A percentile compares a stretch with the other conserved stretches of the same genome.
phyloP scores from a whole-genome alignment of 2,329 filamentous ascomycete genomes.

The Lasiodiplodia theobromae region DNA sequence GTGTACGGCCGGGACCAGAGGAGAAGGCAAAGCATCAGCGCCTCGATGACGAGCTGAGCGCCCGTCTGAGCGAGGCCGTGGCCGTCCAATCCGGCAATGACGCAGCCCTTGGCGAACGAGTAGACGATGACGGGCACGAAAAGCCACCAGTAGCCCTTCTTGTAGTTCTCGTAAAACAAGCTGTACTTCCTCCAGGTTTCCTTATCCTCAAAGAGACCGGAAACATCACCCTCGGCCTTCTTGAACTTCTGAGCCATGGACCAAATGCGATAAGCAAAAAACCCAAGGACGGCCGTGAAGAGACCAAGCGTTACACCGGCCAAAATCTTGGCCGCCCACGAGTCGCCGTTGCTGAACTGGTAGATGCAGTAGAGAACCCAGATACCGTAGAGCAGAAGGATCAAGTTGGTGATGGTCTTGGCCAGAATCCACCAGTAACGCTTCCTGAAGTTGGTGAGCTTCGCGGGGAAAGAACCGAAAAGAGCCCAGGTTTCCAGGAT shows the following conservation, averaged over 20 bases:
- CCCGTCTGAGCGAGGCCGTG: slow-evolving; percentile 83
- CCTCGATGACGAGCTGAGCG: slow-evolving; percentile 82
- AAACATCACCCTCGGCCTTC: slow-evolving; percentile 74
- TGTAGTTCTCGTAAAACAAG: slow-evolving; percentile 96
- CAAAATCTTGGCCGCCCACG: slow-evolving; percentile 86
- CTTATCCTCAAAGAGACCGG: slow-evolving; percentile 84
- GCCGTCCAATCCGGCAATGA: slow-evolving; percentile 84
- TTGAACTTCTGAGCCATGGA: slow-evolving; percentile 76
- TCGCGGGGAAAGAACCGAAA: slow-evolving; percentile 84
- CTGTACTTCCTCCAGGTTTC: slow-evolving; percentile 94
- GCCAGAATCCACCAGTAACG: slow-evolving; percentile 95
- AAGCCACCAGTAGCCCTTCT: slow-evolving; percentile 95
- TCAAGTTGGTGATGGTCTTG: slow-evolving; percentile 86
- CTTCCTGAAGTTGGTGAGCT: slow-evolving; percentile 83
- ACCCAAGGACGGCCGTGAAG: slow-evolving; percentile 82
- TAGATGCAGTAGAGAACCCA: slow-evolving; percentile 97
- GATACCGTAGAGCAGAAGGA: slow-evolving; percentile 89
- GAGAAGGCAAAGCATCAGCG: slow-evolving; percentile 77
- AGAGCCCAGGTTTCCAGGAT: slow-evolving; percentile 90
- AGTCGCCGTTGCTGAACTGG: slow-evolving; percentile 92
- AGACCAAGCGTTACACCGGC: slow-evolving; percentile 80
- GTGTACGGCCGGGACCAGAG: slow-evolving; percentile 88
- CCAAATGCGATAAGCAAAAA: slow-evolving; percentile 87
- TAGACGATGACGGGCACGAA: slow-evolving; percentile 91
- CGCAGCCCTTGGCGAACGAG: slow-evolving; percentile 86